Evolutionary conservation across 495 filamentous ascomycete species (phyloP), one percentile per base, ranked within the genome.

Genomic region (Pyrenula aspistea): DNA sequence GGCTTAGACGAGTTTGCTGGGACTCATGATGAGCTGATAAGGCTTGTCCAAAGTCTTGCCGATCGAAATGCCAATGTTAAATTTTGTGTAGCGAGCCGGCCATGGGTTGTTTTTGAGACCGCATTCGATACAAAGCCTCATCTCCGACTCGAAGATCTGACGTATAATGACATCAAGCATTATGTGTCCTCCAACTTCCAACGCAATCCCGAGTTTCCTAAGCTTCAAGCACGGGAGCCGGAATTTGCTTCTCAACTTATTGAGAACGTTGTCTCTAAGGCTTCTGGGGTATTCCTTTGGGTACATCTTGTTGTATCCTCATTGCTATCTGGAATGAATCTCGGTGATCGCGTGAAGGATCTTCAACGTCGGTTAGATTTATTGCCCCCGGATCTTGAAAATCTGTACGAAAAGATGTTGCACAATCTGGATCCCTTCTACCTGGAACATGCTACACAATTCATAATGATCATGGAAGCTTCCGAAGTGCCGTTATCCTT

Each of bases 31-130:
- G 59, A 66, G 4, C 53, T 73, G 2, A 55, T 70, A 15, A 20
- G 62, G 0, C 12, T 64, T 0, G 22, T 69, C 15, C 3, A 63
- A 51, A 21, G 0, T 12, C 25, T 64, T 48, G 50, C 58, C 11
- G 20, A 21, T 42, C 31, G 15, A 2, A 57, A 53, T 15, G 11
- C 53, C 0, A 59, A 71, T 56, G 57, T 79, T 54, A 80, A 79
- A 53, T 15, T 73, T 4, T 82, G 78, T 56, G 57, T 77, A 1
- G 75, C 77, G 15, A 81, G 78, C 57, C 68, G 78, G 0, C 73
- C 75, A 0, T 77, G 69, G 71, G 63, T 67, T 51, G 66, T 67
- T 0, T 81, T 81, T 55, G 61, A 69, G 15, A 62, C 72, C 47
- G 63, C 61, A 0, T 77, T 78, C 0, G 24, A 53, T 8, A 42